Conservation (phyloP, 2,329 filamentous ascomycete species). For the Diplodia scrobiculata region DNA sequence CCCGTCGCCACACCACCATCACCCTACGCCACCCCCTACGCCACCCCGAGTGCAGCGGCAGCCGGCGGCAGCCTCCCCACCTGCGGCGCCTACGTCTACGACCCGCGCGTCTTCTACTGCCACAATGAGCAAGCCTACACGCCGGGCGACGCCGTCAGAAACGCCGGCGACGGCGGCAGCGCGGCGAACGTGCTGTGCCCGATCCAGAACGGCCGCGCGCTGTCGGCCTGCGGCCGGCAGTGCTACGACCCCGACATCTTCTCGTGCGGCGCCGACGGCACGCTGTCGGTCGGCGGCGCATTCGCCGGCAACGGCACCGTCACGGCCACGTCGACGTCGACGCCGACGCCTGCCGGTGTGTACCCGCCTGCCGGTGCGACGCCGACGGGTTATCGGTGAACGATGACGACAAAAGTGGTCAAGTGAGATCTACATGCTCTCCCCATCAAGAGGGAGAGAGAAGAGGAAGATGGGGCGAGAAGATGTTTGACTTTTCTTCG, state of each 20-base stretch:
- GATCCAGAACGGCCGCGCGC: constrained; percentile 10
- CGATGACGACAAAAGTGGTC: no score
- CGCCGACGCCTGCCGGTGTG: neutral
- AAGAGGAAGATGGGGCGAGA: no score
- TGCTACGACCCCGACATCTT: constrained; percentile 27
- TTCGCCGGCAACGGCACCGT: neutral
- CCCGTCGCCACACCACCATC: neutral
- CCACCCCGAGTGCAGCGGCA: no score
- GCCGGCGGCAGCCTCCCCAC: neutral
- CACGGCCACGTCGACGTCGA: neutral
- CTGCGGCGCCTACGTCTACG: constrained; percentile 23
- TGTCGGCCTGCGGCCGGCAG: constrained; percentile 6
- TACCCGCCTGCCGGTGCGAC: neutral
- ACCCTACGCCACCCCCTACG: neutral
- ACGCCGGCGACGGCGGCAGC: neutral
- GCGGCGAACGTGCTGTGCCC: constrained; percentile 14
- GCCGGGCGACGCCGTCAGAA: neutral
- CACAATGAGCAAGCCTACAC: neutral
- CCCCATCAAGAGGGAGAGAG: no score
- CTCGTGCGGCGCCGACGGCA: neutral
- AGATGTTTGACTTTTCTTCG: no score
- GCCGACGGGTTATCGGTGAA: neutral
- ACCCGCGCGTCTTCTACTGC: constrained; percentile 12
- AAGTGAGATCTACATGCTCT: no score
- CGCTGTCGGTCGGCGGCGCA: neutral